Evolutionary conservation across 306 rosid species (phyloP).

Genomic region (Rubus parviflorus): DNA sequence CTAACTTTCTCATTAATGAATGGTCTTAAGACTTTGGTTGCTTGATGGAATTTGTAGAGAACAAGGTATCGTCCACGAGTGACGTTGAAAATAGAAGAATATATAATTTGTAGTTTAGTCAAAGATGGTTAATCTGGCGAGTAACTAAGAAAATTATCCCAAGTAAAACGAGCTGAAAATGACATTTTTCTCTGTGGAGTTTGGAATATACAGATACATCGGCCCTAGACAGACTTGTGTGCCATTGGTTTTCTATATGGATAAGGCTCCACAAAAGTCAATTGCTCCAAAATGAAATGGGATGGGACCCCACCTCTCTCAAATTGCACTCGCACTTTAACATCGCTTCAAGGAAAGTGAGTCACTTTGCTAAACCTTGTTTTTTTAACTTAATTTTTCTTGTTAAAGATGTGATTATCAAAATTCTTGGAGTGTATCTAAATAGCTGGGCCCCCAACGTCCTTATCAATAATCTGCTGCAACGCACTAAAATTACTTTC

Average conservation of each 20-base stretch:
- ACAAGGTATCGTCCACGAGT: not conserved
- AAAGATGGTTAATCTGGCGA: not conserved
- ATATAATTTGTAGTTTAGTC: no score
- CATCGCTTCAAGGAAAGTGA: constrained; percentile 15
- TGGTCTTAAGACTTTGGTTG: no score
- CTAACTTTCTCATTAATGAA: no score
- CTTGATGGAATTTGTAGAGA: no score
- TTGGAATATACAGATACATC: constrained; percentile 30
- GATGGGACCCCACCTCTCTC: constrained; percentile 21
- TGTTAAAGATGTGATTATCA: constrained; percentile 5
- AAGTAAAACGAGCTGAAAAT: not conserved
- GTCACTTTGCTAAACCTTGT: not conserved
- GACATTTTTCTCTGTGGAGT: not conserved
- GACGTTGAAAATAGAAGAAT: not conserved
- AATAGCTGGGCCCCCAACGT: not conserved
- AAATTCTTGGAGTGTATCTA: not conserved
- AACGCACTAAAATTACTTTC: constrained; percentile 24
- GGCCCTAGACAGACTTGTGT: constrained; percentile 31
- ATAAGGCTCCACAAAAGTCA: constrained; percentile 43
- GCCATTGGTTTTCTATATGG: constrained; percentile 27
- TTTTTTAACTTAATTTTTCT: not conserved
- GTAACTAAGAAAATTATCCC: not conserved
- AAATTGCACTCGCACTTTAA: constrained; percentile 16
- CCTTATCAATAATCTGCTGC: not conserved
- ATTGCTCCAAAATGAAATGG: not conserved